phyloP scores from a whole-genome alignment of 1,139 yeast species.

The Torulaspora pretoriensis region DNA sequence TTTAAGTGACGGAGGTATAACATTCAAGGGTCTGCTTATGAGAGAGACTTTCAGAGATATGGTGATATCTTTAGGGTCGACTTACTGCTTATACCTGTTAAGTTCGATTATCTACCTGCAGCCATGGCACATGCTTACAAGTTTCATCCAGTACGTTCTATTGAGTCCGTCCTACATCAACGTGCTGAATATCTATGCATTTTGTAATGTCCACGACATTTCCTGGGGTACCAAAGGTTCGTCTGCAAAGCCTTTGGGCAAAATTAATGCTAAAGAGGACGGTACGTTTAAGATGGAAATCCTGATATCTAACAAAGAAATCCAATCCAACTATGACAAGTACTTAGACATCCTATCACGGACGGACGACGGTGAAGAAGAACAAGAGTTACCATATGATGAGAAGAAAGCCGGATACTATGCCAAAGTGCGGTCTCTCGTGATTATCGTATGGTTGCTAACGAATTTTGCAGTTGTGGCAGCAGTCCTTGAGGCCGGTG shows the following conservation, averaged over 20 bases:
- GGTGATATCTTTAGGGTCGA: slow-evolving; percentile 78
- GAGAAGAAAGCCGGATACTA: slow-evolving; percentile 66
- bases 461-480: slow-evolving; percentile 70
- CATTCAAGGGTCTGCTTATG: slow-evolving; percentile 43
- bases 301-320: slow-evolving; percentile 59
- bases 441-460: slow-evolving; percentile 75
- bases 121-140: slow-evolving; percentile 92
- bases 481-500: slow-evolving; percentile 64
- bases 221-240: slow-evolving; percentile 99
- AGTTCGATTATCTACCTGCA: slow-evolving; percentile 80
- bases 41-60: slow-evolving; percentile 69
- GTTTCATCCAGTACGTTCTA: slow-evolving; percentile 78
- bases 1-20: slow-evolving; percentile 27
- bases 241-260: slow-evolving; percentile 58
- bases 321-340: slow-evolving; percentile 55
- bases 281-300: slow-evolving; percentile 74
- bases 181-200: slow-evolving; percentile 82
- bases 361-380: slow-evolving; percentile 42
- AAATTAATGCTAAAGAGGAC: slow-evolving; percentile 63
- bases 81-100: slow-evolving; percentile 73
- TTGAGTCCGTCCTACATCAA: slow-evolving; percentile 89
- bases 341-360: slow-evolving; percentile 60
- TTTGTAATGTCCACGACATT: slow-evolving; percentile 93
- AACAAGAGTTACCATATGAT: slow-evolving; percentile 41
- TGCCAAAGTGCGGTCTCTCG: slow-evolving; percentile 71